These are phyloP conservation scores for Cutaneotrichosporon sp. DNA, from an alignment of 1,284 basidiomycete genomes.

Conservation along the genomic window DNA sequence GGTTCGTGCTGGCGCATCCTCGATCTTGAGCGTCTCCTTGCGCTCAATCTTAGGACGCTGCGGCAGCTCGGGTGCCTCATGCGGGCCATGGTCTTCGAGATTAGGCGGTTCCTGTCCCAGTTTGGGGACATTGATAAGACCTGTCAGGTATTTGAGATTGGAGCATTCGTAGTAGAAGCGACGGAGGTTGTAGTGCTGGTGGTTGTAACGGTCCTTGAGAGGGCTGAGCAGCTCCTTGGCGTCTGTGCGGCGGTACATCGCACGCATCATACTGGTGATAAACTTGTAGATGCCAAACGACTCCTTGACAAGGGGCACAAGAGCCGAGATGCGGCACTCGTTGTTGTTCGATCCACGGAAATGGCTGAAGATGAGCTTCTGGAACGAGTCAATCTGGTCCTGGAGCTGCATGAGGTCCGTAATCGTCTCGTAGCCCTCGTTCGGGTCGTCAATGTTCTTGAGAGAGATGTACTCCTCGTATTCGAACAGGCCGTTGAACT, in stretches of 20 bases:
- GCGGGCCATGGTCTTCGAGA: slow-evolving; percentile 62
- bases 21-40: slow-evolving; percentile 53
- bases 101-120: slow-evolving; percentile 94
- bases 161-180: slow-evolving; percentile 98
- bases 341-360: slow-evolving; percentile 87
- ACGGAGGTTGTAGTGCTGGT: slow-evolving; percentile 82
- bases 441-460: slow-evolving; percentile 94
- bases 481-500: slow-evolving; percentile 94
- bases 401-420: slow-evolving; percentile 91
- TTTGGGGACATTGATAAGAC: slow-evolving; percentile 92
- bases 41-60: slow-evolving; percentile 64
- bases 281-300: slow-evolving; percentile 96
- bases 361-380: slow-evolving; percentile 89
- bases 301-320: slow-evolving; percentile 93
- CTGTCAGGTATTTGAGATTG: slow-evolving; percentile 91
- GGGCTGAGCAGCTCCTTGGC: slow-evolving; percentile 80
- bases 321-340: slow-evolving; percentile 86
- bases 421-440: slow-evolving; percentile 96
- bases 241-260: slow-evolving; percentile 87
- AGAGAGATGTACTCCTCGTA: slow-evolving; percentile 95
- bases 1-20: slow-evolving; percentile 55
- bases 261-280: slow-evolving; percentile 93
- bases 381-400: slow-evolving; percentile 95
- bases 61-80: slow-evolving; percentile 74
- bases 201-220: slow-evolving; percentile 72